phyloP scores from a whole-genome alignment of 805 yeast genomes.

The Torulaspora maleeae region DNA sequence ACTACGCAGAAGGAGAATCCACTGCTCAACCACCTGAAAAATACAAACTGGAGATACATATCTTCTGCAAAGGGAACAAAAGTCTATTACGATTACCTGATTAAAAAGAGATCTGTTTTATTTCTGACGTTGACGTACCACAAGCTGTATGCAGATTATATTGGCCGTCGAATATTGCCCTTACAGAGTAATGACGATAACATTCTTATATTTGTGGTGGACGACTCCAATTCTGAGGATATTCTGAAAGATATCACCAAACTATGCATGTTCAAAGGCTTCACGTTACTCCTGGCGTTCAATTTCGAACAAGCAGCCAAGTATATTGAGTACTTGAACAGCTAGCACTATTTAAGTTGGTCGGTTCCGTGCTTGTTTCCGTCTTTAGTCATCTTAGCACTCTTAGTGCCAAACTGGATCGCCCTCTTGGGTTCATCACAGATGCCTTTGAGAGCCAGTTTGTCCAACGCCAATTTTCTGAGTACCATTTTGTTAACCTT shows the following conservation, averaged over 20 bases:
- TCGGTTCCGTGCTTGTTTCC: constrained; percentile 78
- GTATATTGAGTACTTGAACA: constrained; percentile 35
- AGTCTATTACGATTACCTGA: constrained; percentile 58
- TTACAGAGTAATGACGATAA: constrained; percentile 42
- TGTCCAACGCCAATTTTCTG: constrained; percentile 51
- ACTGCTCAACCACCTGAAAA: constrained; percentile 49
- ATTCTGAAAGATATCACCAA: constrained; percentile 40
- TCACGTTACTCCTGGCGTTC: constrained; percentile 41
- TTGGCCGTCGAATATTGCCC: constrained; percentile 51
- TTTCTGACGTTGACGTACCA: constrained; percentile 69
- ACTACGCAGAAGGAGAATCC: constrained; percentile 73
- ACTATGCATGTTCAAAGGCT: constrained; percentile 39
- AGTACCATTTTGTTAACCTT: constrained; percentile 53
- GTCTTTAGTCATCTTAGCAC: constrained; percentile 86
- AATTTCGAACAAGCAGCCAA: constrained; percentile 52
- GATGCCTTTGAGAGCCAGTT: constrained; percentile 50
- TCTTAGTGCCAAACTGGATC: constrained; percentile 91
- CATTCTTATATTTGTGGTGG: constrained; percentile 60
- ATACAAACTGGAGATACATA: constrained; percentile 50
- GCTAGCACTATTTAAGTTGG: constrained; percentile 23
- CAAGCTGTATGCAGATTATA: constrained; percentile 70
- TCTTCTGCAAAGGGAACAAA: constrained; percentile 36
- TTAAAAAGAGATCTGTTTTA: constrained; percentile 52
- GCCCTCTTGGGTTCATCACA: constrained; percentile 83
- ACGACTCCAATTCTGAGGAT: constrained; percentile 53